Percentiles rank a stretch among this genome's conserved stretches.
phyloP scores from a whole-genome alignment of 108 stramenopile genomes.

The Schizochytrium sp. region DNA sequence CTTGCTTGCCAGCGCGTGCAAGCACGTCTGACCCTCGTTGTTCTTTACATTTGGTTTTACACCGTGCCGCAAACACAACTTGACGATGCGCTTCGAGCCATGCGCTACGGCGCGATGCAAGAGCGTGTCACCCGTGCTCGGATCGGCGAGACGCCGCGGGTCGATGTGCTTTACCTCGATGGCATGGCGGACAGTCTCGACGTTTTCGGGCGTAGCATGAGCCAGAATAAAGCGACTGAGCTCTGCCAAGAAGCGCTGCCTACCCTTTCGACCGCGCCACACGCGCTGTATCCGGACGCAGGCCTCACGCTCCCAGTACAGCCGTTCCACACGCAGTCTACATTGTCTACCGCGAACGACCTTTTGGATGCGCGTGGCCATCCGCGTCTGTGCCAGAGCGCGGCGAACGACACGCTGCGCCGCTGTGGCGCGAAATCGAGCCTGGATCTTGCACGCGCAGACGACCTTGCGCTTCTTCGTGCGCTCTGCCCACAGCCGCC shows the following conservation, averaged over 20 bases:
- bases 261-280: neutral
- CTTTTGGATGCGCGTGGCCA: neutral
- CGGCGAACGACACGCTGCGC: neutral
- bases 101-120: neutral
- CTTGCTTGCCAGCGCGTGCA: neutral
- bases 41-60: neutral
- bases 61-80: neutral
- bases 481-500: neutral
- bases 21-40: neutral
- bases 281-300: neutral
- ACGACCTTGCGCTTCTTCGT: neutral
- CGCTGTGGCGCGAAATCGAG: neutral
- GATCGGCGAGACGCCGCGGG: neutral
- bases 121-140: neutral
- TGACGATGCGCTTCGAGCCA: constrained; percentile 7
- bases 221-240: neutral
- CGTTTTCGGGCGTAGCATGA: neutral
- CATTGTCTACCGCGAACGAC: neutral
- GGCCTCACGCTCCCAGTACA: neutral
- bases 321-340: neutral
- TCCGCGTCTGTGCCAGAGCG: neutral
- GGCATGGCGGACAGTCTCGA: neutral
- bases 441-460: neutral
- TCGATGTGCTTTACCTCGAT: constrained; percentile 4
- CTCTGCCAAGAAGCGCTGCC: neutral